Evolutionary conservation across 148 eudicot species (phyloP).

Genomic region (Hydrangea macrophylla): DNA sequence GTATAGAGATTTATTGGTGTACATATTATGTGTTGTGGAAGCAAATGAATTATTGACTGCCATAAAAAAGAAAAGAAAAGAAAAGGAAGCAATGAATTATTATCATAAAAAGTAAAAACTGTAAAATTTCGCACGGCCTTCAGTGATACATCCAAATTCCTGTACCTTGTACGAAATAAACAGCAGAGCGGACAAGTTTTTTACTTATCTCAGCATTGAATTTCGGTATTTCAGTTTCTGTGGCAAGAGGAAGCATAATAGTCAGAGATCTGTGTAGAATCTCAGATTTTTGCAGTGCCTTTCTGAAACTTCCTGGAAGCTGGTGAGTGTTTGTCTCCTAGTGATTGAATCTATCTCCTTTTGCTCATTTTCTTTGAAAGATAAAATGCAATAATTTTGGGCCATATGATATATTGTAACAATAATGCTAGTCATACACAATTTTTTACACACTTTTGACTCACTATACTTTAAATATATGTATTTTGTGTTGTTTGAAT

Average conservation of each 20-base stretch:
- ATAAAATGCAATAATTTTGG: too few relatives aligned
- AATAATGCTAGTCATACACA: too few relatives aligned
- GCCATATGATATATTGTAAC: too few relatives aligned
- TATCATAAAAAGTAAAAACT: too few relatives aligned
- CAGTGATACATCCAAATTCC: background rate
- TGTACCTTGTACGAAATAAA: background rate
- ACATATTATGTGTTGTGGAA: too few relatives aligned
- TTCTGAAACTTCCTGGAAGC: conserved; percentile 25
- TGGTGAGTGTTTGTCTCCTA: background rate
- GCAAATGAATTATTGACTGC: too few relatives aligned
- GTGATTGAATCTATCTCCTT: background rate
- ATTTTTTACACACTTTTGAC: background rate
- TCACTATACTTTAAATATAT: background rate
- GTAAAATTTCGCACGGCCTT: background rate
- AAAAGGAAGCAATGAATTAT: too few relatives aligned
- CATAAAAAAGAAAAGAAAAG: too few relatives aligned
- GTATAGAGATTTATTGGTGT: too few relatives aligned
- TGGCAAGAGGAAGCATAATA: background rate
- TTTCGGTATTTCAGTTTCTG: background rate
- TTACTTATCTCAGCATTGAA: too few relatives aligned
- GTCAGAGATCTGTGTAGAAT: background rate
- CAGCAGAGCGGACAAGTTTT: too few relatives aligned
- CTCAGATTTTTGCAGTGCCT: background rate
- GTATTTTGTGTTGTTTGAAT: background rate
- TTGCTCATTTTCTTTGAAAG: too few relatives aligned